Conservation (phyloP, 164 flowering plant genomes). For the Macadamia integrifolia region DNA sequence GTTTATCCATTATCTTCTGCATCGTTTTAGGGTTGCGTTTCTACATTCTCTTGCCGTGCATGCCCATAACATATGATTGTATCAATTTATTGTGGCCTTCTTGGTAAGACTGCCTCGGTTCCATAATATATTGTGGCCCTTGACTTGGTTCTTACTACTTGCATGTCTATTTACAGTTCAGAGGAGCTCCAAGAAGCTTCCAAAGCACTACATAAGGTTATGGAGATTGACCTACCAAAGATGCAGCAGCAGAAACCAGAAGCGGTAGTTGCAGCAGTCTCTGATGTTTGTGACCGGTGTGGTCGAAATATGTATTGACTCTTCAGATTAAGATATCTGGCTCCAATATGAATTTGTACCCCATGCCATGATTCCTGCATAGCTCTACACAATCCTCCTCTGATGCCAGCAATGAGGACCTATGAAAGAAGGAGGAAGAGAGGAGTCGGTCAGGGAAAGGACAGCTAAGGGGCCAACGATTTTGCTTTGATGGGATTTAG, state of each 20-base stretch:
- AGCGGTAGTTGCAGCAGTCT: slow-evolving; percentile 14
- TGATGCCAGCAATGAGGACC: no score
- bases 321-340: slow-evolving; percentile 15
- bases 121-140: not conserved
- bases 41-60: not conserved
- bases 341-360: not conserved
- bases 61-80: not conserved
- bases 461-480: no score
- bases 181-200: slow-evolving; percentile 79
- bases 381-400: not conserved
- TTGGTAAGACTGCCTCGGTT: no score
- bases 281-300: slow-evolving; percentile 68
- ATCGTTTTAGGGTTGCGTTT: no score
- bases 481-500: no score
- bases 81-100: not conserved
- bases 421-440: no score
- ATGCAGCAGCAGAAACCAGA: slow-evolving; percentile 53
- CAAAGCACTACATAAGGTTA: slow-evolving; percentile 64
- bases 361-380: not conserved
- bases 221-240: slow-evolving; percentile 68
- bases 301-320: slow-evolving; percentile 42
- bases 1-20: no score
- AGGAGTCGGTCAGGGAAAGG: no score
- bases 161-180: slow-evolving; percentile 37
- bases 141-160: not conserved